These are phyloP conservation scores for Eucalyptus curtisii DNA, from an alignment of 345 rosid species.

Conservation along the genomic window DNA sequence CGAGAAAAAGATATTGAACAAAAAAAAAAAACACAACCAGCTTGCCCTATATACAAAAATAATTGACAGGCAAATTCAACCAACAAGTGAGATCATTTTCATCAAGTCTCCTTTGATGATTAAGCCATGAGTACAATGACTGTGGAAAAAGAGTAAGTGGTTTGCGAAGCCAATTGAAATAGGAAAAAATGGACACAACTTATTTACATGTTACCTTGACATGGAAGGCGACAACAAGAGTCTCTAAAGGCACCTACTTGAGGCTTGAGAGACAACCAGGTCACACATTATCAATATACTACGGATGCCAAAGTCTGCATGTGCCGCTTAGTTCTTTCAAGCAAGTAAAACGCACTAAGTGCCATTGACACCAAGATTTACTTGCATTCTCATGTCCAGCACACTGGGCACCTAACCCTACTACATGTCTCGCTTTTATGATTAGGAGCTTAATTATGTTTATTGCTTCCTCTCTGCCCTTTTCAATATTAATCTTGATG, in stretches of 20 bases:
- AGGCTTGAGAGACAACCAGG: not conserved
- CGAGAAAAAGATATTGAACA: not conserved
- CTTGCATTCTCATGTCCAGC: not conserved
- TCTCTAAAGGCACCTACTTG: not conserved
- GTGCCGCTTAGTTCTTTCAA: not conserved
- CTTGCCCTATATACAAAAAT: not conserved
- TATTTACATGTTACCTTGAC: not conserved
- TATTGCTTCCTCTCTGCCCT: not conserved
- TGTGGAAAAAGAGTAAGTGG: not conserved
- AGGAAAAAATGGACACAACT: not conserved
- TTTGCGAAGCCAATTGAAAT: not conserved
- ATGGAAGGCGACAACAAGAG: not conserved
- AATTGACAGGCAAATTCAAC: not conserved
- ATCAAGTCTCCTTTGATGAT: not conserved
- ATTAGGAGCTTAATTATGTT: not conserved
- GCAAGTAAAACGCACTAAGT: not conserved
- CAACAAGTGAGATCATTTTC: not conserved
- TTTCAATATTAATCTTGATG: not conserved
- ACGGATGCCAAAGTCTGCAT: not conserved
- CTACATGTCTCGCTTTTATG: not conserved
- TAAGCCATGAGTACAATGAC: not conserved
- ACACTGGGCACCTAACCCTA: not conserved
- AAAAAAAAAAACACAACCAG: not conserved
- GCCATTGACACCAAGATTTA: not conserved
- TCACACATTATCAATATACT: not conserved